Evolutionary conservation across 768 basidiomycete genomes (phyloP).

Genomic region (Suillus variegatus): DNA sequence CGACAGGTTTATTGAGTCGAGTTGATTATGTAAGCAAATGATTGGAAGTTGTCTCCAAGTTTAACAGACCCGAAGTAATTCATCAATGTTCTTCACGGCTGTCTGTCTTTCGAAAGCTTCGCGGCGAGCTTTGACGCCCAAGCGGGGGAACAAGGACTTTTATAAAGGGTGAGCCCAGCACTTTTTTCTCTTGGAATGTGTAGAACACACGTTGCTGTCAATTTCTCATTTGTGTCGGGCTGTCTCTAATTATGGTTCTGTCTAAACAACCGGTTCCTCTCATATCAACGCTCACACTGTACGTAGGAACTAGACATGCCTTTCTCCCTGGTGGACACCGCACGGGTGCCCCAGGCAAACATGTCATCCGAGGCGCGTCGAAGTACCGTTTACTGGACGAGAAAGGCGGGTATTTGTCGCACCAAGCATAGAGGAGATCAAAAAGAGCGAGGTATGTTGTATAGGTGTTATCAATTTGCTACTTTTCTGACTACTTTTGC

Average conservation of each 20-base stretch:
- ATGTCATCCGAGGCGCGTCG: conserved; percentile 72
- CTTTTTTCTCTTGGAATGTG: neutral
- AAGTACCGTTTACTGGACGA: conserved; percentile 84
- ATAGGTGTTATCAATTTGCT: neutral
- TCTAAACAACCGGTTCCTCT: neutral
- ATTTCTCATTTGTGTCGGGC: neutral
- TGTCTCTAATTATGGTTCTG: neutral
- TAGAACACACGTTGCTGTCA: neutral
- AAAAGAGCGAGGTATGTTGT: conserved; percentile 53
- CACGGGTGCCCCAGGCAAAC: conserved; percentile 87
- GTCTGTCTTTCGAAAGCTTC: conserved; percentile 82
- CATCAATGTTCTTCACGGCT: conserved; percentile 66
- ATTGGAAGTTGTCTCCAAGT: neutral
- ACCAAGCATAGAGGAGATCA: conserved; percentile 67
- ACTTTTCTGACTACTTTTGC: conserved; percentile 3
- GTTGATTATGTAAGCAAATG: neutral
- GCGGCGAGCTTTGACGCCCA: conserved; percentile 77
- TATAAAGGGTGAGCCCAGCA: conserved; percentile 82
- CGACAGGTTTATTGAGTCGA: neutral
- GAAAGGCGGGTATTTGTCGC: conserved; percentile 80
- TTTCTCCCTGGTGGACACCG: conserved; percentile 80
- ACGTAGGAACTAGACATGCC: conserved; percentile 78
- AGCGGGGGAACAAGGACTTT: conserved; percentile 92
- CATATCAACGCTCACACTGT: neutral
- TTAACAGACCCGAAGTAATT: neutral